phyloP scores from a whole-genome alignment of 2,329 filamentous ascomycete genomes.

The Xylaria sp. region DNA sequence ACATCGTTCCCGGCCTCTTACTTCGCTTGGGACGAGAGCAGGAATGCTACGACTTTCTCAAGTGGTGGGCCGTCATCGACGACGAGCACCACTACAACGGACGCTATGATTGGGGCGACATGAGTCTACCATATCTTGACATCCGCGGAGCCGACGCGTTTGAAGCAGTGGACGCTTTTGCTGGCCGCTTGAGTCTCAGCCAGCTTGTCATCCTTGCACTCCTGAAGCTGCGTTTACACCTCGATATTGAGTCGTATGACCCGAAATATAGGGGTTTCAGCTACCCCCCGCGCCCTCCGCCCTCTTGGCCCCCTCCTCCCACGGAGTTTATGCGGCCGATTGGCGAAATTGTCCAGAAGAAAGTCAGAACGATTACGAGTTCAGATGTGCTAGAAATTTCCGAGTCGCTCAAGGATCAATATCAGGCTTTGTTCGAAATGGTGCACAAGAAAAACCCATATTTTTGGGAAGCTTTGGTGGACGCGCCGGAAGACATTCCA shows the following conservation, averaged over 20 bases:
- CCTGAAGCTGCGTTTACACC: slow-evolving; percentile 36
- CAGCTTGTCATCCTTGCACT: slow-evolving; percentile 37
- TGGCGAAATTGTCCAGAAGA: slow-evolving; percentile 29
- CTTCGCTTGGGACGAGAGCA: slow-evolving; percentile 51
- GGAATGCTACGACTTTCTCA: slow-evolving; percentile 59
- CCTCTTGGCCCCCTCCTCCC: slow-evolving; percentile 30
- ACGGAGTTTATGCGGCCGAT: slow-evolving; percentile 31
- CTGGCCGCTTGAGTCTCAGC: slow-evolving; percentile 33
- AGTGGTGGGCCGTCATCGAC: slow-evolving; percentile 55
- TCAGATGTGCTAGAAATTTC: slow-evolving; percentile 23
- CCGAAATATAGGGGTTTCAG: slow-evolving; percentile 18
- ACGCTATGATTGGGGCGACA: slow-evolving; percentile 24
- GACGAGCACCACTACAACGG: slow-evolving; percentile 28
- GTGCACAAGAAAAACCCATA: slow-evolving; percentile 31
- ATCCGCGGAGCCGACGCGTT: slow-evolving; percentile 37
- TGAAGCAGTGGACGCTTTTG: slow-evolving; percentile 33
- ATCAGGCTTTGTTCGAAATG: slow-evolving; percentile 33
- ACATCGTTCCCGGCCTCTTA: slow-evolving; percentile 43
- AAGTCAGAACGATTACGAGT: slow-evolving; percentile 25
- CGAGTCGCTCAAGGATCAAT: slow-evolving; percentile 27
- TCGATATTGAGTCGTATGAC: slow-evolving; percentile 34
- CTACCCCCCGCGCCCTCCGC: slow-evolving; percentile 22
- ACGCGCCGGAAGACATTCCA: slow-evolving; percentile 25
- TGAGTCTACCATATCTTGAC: slow-evolving; percentile 38
- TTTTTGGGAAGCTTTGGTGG: slow-evolving; percentile 35